Conservation (phyloP, 768 basidiomycete genomes). For the Zangia roseola region DNA sequence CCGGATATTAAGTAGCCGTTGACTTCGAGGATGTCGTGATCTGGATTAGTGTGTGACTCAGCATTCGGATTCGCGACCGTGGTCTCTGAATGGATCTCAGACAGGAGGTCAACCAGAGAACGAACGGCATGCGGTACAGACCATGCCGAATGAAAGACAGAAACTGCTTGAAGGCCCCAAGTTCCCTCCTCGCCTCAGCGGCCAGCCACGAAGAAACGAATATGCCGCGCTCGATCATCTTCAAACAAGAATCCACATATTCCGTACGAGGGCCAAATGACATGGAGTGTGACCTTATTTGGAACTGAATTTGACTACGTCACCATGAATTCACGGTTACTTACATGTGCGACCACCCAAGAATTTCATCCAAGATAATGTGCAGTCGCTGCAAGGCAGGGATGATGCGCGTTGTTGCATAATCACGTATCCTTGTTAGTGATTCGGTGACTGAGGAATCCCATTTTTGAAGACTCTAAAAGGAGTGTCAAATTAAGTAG, state of each 20-base stretch:
- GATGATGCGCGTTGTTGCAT: constrained; percentile 63
- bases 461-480: constrained; percentile 80
- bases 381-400: constrained; percentile 78
- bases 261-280: constrained; percentile 53
- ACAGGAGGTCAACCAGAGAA: constrained; percentile 11
- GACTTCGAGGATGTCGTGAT: constrained; percentile 75
- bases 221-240: constrained; percentile 54
- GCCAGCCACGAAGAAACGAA: constrained; percentile 69
- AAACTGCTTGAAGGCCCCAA: constrained; percentile 74
- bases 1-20: constrained; percentile 77
- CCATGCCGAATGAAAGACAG: constrained; percentile 76
- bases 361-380: constrained; percentile 72
- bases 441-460: constrained; percentile 71
- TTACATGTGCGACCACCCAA: constrained; percentile 77
- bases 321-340: constrained; percentile 24
- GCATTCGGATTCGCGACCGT: constrained; percentile 49
- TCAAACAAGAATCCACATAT: constrained; percentile 53
- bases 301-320: constrained; percentile 10
- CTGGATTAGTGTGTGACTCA: constrained; percentile 49
- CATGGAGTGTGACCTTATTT: constrained; percentile 53
- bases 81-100: constrained; percentile 39
- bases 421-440: constrained; percentile 70
- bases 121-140: constrained; percentile 33
- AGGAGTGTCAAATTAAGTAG: constrained; percentile 20
- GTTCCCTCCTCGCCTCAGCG: constrained; percentile 61